Evolutionary conservation across 306 rosid genomes (phyloP), one percentile per base, ranked within the genome.

Genomic region (Glycyrrhiza uralensis): DNA sequence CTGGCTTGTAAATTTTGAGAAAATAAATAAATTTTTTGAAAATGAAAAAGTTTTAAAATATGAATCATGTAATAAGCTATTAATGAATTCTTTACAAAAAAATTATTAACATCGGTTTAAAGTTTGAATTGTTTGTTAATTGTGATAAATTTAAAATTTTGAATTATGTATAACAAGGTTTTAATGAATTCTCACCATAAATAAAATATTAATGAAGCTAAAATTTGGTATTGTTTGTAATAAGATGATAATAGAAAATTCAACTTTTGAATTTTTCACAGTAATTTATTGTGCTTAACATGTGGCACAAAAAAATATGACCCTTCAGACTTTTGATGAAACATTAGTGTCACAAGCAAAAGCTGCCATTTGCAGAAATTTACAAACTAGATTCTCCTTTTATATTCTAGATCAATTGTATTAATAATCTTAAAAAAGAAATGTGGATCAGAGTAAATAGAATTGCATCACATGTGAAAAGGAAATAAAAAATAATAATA

Each of bases 401-500:
- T n/a, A 15, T 29, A 56, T 56, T 29, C 35, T 18, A 17, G n/a
- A n/a, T n/a, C n/a, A n/a, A n/a, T n/a, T n/a, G n/a, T n/a, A n/a
- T n/a, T 22, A 38, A 62, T 19, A 1, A 41, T 72, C 22, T 58
- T 14, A 3, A 12, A 36, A 50, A 46, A 12, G 26, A 55, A 38
- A 38, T 2, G 23, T 11, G 39, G 23, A 17, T 19, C 1, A 29
- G 39, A 33, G 17, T 39, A 9, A 54, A 76, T 20, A 66, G 11
- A 68, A 55, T 35, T 56, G 74, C 68, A 75, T 24, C 23, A 47
- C 55, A 38, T 49, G 26, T 38, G 20, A 36, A 18, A 74, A 22
- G 13, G 24, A 41, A 71, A 71, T 17, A n/a, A 49, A 32, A 9
- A 32, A 11, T 8, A 50, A 52, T 8, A 3, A 7, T 54, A 35